phyloP scores from a whole-genome alignment of 768 basidiomycete genomes.

The Rhodotorula babjevae region DNA sequence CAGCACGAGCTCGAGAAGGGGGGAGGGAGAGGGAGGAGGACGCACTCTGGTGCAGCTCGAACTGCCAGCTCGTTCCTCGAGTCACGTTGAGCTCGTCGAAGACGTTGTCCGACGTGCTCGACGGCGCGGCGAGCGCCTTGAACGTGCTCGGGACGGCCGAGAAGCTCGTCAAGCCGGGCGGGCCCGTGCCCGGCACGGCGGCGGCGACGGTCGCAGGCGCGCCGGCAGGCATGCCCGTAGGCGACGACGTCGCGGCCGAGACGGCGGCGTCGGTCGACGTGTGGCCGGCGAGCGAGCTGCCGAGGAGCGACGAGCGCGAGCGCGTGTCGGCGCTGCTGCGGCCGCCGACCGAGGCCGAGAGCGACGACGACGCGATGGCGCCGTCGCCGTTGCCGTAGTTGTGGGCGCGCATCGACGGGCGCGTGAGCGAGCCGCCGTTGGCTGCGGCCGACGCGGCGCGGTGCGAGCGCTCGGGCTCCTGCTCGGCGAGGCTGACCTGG shows the following conservation, averaged over 20 bases:
- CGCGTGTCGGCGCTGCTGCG: not conserved
- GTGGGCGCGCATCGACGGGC: not conserved
- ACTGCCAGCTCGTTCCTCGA: slow-evolving; percentile 82
- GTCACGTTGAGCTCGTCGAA: slow-evolving; percentile 68
- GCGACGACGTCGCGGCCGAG: slow-evolving; percentile 1
- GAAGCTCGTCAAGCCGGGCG: slow-evolving; percentile 10
- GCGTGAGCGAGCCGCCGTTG: not conserved
- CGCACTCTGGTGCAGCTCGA: slow-evolving; percentile 41
- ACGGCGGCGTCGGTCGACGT: not conserved
- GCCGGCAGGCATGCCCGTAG: slow-evolving; percentile 5
- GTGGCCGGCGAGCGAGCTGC: not conserved
- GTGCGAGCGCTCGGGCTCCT: slow-evolving; percentile 6
- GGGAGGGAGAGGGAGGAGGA: not conserved
- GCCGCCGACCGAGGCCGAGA: not conserved
- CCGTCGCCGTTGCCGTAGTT: no score
- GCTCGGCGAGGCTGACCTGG: slow-evolving; percentile 16
- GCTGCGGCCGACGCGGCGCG: no score
- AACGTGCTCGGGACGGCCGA: slow-evolving; percentile 40
- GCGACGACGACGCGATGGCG: not conserved
- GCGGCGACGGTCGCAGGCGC: not conserved
- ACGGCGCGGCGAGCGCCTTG: slow-evolving; percentile 30
- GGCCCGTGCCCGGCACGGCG: not conserved
- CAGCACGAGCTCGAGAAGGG: no score
- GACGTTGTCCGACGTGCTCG: slow-evolving; percentile 51
- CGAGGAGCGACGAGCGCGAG: not conserved